Evolutionary conservation across 2,329 filamentous ascomycete genomes (phyloP), one percentile per base, ranked within the genome.

Genomic region (Diaporthe batatas): DNA sequence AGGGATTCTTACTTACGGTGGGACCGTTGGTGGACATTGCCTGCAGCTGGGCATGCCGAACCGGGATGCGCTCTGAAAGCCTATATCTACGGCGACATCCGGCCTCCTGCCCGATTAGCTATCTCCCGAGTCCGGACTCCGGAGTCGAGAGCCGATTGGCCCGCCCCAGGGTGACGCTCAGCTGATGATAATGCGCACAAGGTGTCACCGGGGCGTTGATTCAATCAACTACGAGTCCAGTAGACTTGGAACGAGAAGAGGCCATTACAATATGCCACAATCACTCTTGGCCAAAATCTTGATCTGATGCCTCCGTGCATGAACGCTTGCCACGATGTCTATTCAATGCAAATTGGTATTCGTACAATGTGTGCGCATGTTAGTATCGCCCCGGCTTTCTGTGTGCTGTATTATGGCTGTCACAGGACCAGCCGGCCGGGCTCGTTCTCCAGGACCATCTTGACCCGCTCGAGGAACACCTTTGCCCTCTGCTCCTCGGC

Each of bases 391-490:
- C 11, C 12, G 53, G 47, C n/a, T 49, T 23, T 44, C 36, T 54
- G 29, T 29, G 25, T 32, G 21, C 8, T 44, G 36, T 14, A 23
- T 44, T 53, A 29, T 23, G 51, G 51, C 39, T 72, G 70, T 86
- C 82, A 91, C 80, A 91, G 79, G 62, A 97, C 90, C 79, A 97
- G 83, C 78, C 91, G 88, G 44, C 91, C 94, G 18, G 94, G 94
- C 83, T 96, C 93, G 76, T 90, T 87, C 83, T 97, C 94, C 77
- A 99, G 83, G 34, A 96, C 91, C 58, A 88, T 84, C 90, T 98
- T 98, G 79, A 98, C 89, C 77, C 94, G 90, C 83, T 96, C 92
- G 76, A 99, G 83, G 84, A 98, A 99, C 14, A 92, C 87, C 79
- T 90, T 88, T 18, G 94, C 96, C 78, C 95, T 88, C 85, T 91